phyloP scores from a whole-genome alignment of 2,329 filamentous ascomycete genomes.

The Paramyrothecium sp. region DNA sequence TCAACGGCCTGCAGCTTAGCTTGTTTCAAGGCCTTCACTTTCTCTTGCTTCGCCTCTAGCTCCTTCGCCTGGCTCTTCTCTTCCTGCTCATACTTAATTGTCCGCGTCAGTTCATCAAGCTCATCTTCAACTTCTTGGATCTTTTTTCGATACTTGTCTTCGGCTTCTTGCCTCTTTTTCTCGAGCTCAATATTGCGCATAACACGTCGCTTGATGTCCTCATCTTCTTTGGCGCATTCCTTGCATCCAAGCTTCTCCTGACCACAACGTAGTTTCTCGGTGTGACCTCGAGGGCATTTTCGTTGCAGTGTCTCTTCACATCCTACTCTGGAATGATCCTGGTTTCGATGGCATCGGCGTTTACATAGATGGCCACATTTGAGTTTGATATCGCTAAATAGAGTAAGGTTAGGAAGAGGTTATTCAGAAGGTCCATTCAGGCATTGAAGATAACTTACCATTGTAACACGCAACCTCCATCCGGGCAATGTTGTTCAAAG shows the following conservation, averaged over 20 bases:
- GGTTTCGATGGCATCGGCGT: slow-evolving; percentile 59
- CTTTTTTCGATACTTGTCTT: slow-evolving; percentile 41
- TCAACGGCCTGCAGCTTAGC: background rate
- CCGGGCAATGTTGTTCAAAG: slow-evolving; percentile 62
- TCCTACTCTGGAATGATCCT: slow-evolving; percentile 51
- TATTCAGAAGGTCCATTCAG: no score
- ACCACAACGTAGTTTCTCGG: slow-evolving; percentile 44
- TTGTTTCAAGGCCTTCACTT: slow-evolving; percentile 33
- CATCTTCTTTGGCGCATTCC: slow-evolving; percentile 50
- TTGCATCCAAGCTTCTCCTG: slow-evolving; percentile 37
- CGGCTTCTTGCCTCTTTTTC: slow-evolving; percentile 37
- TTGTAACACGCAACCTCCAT: slow-evolving; percentile 65
- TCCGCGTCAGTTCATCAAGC: slow-evolving; percentile 44
- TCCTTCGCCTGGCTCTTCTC: slow-evolving; percentile 39
- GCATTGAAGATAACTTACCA: slow-evolving; percentile 54
- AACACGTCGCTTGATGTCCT: slow-evolving; percentile 38
- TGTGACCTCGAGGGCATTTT: slow-evolving; percentile 54
- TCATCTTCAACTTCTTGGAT: slow-evolving; percentile 53
- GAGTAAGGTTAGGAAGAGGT: background rate
- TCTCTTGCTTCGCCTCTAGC: slow-evolving; percentile 43
- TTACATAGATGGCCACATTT: slow-evolving; percentile 62
- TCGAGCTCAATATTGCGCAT: slow-evolving; percentile 52
- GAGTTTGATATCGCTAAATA: slow-evolving; percentile 44
- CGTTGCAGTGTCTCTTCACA: slow-evolving; percentile 35
- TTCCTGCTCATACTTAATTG: slow-evolving; percentile 40